Percentiles rank a stretch among this genome's conserved stretches.
phyloP scores from a whole-genome alignment of 1,139 yeast genomes.

The Keqinozyma sinolaborantium region DNA sequence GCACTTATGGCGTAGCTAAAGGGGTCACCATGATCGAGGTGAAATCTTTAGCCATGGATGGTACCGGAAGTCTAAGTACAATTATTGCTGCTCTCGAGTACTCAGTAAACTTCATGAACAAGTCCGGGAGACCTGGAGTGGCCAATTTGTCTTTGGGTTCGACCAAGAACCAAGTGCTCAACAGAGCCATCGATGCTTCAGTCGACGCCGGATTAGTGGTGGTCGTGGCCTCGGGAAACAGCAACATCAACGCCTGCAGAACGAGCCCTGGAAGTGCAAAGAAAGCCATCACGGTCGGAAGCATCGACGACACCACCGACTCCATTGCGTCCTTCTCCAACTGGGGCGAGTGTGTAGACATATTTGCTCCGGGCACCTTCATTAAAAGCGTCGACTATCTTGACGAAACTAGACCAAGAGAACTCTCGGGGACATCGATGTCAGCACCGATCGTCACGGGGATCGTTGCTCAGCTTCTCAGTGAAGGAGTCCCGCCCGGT shows the following conservation, averaged over 20 bases:
- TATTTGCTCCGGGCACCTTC: conserved; percentile 76
- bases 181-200: conserved; percentile 72
- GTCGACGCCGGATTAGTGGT: conserved; percentile 66
- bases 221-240: conserved; percentile 90
- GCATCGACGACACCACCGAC: conserved; percentile 72
- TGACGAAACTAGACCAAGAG: conserved; percentile 25
- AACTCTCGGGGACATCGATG: conserved; percentile 83
- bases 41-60: conserved; percentile 59
- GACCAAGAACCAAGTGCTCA: conserved; percentile 57
- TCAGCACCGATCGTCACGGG: conserved; percentile 83
- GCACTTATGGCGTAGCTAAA: conserved; percentile 78
- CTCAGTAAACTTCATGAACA: conserved; percentile 56
- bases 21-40: conserved; percentile 60
- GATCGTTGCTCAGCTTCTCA: conserved; percentile 56
- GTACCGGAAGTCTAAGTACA: conserved; percentile 66
- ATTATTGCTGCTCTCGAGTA: conserved; percentile 71
- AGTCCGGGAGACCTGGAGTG: conserved; percentile 49
- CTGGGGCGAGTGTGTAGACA: conserved; percentile 86
- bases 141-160: conserved; percentile 85
- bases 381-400: conserved; percentile 46
- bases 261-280: conserved; percentile 78
- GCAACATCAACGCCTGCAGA: conserved; percentile 70
- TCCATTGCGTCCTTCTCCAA: conserved; percentile 72
- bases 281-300: conserved; percentile 78
- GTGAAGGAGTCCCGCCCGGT: conserved; percentile 49